These are phyloP conservation scores for Ensete ventricosum DNA, from an alignment of 176 grass and related monocot species.

Conservation along the genomic window DNA sequence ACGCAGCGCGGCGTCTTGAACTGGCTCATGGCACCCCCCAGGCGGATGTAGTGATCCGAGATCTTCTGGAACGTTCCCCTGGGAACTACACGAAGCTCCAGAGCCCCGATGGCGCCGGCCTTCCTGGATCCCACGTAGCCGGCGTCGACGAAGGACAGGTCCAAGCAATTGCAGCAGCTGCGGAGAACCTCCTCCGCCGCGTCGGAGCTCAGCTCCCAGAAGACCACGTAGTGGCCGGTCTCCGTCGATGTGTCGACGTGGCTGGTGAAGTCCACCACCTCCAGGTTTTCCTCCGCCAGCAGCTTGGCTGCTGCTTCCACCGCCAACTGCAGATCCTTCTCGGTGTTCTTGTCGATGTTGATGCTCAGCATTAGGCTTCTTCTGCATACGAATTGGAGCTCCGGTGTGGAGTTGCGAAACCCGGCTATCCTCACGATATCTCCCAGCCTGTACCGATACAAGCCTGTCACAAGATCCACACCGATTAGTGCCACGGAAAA, in stretches of 20 bases:
- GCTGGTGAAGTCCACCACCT: conserved; percentile 90
- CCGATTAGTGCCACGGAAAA: no score
- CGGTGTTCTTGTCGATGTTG: conserved; percentile 97
- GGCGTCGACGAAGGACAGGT: conserved; percentile 66
- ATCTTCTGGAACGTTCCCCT: conserved; percentile 85
- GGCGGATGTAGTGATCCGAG: conserved; percentile 51
- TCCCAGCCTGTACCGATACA: conserved; percentile 83
- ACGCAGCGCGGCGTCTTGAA: conserved; percentile 90
- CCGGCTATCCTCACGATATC: conserved; percentile 55
- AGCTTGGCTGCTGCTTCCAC: conserved; percentile 67
- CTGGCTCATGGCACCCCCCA: conserved; percentile 66
- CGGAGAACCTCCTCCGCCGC: conserved; percentile 39
- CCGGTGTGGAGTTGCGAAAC: conserved; percentile 80
- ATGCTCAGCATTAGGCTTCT: conserved; percentile 86
- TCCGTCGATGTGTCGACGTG: conserved; percentile 48
- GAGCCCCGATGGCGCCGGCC: conserved; percentile 57
- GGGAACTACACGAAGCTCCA: conserved; percentile 63
- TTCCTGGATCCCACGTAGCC: conserved; percentile 79
- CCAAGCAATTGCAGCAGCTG: conserved; percentile 66
- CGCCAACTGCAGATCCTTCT: conserved; percentile 86
- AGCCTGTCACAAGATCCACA: conserved; percentile 25
- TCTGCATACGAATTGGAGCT: conserved; percentile 76
- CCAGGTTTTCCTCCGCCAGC: conserved; percentile 75
- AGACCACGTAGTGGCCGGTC: conserved; percentile 69
- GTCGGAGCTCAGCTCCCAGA: conserved; percentile 72